Conservation (phyloP, 148 eudicot genomes). For the Euryodendron excelsum region DNA sequence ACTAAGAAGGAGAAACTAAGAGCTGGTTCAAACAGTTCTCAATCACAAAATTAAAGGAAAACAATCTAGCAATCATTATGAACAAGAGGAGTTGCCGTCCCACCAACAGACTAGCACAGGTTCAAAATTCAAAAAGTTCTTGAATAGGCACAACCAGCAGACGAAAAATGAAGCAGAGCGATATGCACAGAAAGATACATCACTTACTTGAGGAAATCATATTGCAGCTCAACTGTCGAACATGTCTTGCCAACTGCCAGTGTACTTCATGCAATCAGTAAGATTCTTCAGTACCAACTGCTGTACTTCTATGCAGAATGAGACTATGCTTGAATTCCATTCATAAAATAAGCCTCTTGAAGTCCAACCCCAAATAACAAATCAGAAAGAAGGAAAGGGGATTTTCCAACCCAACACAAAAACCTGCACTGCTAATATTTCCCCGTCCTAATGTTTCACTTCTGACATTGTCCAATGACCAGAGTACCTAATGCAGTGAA, state of each 20-base stretch:
- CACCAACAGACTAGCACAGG: not conserved
- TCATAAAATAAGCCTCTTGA: not conserved
- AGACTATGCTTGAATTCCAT: not conserved
- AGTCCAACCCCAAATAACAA: not conserved
- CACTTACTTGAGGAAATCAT: constrained; percentile 29
- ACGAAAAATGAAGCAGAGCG: constrained; percentile 9
- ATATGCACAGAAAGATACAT: constrained; percentile 5
- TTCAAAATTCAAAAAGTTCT: not conserved
- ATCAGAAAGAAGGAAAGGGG: not conserved
- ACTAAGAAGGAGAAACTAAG: not conserved
- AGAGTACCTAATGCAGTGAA: not conserved
- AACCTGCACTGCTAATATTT: not conserved
- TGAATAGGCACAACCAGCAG: constrained; percentile 9
- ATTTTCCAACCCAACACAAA: not conserved
- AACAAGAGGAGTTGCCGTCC: not conserved
- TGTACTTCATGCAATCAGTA: constrained; percentile 12
- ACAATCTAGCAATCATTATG: not conserved
- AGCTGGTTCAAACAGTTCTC: not conserved
- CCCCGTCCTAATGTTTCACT: not conserved
- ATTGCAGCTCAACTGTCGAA: constrained; percentile 29
- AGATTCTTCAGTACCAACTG: constrained; percentile 18
- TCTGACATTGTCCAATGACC: not conserved
- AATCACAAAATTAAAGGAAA: not conserved
- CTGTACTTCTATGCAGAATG: constrained; percentile 11
- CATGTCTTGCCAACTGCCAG: constrained; percentile 21